phyloP scores from a whole-genome alignment of 139 green algal species.

The Chlorella sp. region DNA sequence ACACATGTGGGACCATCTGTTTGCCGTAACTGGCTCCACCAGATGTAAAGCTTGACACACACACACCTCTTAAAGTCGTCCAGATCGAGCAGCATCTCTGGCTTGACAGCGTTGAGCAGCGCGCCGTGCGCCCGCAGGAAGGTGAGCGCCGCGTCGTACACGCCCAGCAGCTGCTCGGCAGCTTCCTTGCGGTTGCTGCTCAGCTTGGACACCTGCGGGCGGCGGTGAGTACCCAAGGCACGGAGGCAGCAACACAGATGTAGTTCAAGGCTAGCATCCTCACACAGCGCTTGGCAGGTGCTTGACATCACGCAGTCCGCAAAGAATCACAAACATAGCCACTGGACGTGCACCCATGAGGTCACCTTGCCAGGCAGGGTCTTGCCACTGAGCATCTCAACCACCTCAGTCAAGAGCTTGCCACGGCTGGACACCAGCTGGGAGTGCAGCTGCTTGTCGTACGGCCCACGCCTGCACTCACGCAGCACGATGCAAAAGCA shows the following conservation, averaged over 20 bases:
- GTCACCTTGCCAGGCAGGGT: slow-evolving; percentile 35
- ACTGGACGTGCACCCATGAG: background rate
- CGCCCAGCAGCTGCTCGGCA: slow-evolving; percentile 41
- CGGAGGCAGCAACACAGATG: too few relatives aligned
- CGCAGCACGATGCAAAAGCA: too few relatives aligned
- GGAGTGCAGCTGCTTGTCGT: slow-evolving; percentile 25
- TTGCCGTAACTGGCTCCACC: too few relatives aligned
- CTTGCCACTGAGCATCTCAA: slow-evolving; percentile 65
- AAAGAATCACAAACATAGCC: background rate
- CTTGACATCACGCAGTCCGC: too few relatives aligned
- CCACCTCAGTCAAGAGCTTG: slow-evolving; percentile 57
- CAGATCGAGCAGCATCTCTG: slow-evolving; percentile 62
- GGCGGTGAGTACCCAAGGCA: too few relatives aligned
- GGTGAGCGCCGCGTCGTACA: slow-evolving; percentile 50
- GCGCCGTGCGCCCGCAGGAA: slow-evolving; percentile 35
- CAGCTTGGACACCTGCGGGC: slow-evolving; percentile 23
- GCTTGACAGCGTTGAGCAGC: slow-evolving; percentile 66
- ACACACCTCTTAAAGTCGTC: slow-evolving; percentile 38
- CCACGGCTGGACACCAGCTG: slow-evolving; percentile 46
- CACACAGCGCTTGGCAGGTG: too few relatives aligned
- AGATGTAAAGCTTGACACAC: background rate
- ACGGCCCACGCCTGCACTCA: background rate
- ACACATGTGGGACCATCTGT: too few relatives aligned
- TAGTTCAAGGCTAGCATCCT: too few relatives aligned
- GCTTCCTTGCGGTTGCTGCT: slow-evolving; percentile 41